phyloP scores from a whole-genome alignment of 1,139 yeast genomes.

The Lodderomyces theae region DNA sequence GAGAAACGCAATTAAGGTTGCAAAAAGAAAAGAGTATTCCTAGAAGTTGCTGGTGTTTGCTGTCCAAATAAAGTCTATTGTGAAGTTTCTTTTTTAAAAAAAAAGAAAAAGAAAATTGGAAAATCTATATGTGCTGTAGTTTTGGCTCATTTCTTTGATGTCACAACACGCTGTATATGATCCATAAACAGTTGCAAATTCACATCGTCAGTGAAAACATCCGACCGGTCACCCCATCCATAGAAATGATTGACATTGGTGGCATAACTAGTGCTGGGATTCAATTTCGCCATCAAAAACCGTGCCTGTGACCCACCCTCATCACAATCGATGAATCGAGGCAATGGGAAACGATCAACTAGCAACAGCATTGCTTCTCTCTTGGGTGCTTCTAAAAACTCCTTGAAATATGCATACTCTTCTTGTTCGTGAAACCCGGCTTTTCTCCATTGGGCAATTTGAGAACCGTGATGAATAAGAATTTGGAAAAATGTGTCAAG shows the following conservation, averaged over 20 bases:
- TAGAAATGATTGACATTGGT: conserved; percentile 35
- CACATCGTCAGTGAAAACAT: conserved; percentile 67
- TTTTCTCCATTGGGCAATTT: conserved; percentile 95
- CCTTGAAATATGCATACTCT: conserved; percentile 85
- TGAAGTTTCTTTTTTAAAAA: too few relatives aligned
- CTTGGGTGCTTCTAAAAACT: conserved; percentile 83
- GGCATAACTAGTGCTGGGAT: conserved; percentile 66
- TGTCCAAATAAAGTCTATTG: too few relatives aligned
- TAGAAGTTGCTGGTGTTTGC: background rate
- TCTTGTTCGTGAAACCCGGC: conserved; percentile 91
- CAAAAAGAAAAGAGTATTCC: conserved; percentile 19
- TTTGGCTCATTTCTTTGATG: conserved; percentile 13
- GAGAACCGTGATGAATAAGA: conserved; percentile 90
- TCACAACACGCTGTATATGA: conserved; percentile 42
- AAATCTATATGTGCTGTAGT: too few relatives aligned
- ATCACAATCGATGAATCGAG: conserved; percentile 90
- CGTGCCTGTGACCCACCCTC: conserved; percentile 96
- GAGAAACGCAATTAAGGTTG: conserved; percentile 28
- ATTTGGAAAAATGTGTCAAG: conserved; percentile 93
- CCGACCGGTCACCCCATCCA: conserved; percentile 31
- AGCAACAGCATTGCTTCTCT: conserved; percentile 88
- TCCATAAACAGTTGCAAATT: conserved; percentile 69
- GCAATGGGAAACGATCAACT: conserved; percentile 93
- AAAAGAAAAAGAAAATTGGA: too few relatives aligned
- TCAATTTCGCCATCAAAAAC: conserved; percentile 69